phyloP scores from a whole-genome alignment of 768 basidiomycete species.

The Termitomyces eurrhizus region DNA sequence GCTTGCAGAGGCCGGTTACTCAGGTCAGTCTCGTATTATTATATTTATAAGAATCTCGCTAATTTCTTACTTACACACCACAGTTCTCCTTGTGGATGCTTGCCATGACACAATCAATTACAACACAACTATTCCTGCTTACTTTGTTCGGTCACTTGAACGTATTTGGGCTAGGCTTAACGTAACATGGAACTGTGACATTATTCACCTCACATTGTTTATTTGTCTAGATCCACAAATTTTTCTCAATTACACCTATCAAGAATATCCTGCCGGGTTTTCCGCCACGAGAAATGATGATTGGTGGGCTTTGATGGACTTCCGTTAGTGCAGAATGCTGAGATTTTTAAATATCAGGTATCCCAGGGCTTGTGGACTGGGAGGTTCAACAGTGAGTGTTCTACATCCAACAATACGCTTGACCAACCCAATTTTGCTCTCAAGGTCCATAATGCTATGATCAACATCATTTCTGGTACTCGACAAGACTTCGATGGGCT shows the following conservation, averaged over 20 bases:
- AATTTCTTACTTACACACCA: background rate
- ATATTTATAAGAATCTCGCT: background rate
- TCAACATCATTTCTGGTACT: conserved; percentile 25
- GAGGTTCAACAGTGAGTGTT: conserved; percentile 25
- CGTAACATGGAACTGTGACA: background rate
- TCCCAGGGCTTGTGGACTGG: conserved; percentile 25
- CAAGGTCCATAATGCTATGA: conserved; percentile 26
- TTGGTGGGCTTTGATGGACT: too few relatives aligned
- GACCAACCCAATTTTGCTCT: background rate
- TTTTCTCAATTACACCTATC: conserved; percentile 24
- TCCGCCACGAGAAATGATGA: conserved; percentile 19
- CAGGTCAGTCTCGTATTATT: conserved; percentile 11
- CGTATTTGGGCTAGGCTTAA: conserved; percentile 13
- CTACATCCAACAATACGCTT: background rate
- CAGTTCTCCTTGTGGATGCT: conserved; percentile 27
- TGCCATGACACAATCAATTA: conserved; percentile 22
- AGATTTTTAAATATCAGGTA: conserved; percentile 17
- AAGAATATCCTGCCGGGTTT: conserved; percentile 26
- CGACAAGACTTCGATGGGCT: conserved; percentile 23
- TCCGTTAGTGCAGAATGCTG: background rate
- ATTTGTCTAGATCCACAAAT: conserved; percentile 20
- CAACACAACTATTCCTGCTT: conserved; percentile 27
- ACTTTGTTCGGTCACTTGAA: conserved; percentile 20
- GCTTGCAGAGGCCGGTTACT: conserved; percentile 20
- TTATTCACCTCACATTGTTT: background rate